These are phyloP conservation scores for Vitis riparia DNA, from an alignment of 164 flowering plant genomes.

Conservation along the genomic window DNA sequence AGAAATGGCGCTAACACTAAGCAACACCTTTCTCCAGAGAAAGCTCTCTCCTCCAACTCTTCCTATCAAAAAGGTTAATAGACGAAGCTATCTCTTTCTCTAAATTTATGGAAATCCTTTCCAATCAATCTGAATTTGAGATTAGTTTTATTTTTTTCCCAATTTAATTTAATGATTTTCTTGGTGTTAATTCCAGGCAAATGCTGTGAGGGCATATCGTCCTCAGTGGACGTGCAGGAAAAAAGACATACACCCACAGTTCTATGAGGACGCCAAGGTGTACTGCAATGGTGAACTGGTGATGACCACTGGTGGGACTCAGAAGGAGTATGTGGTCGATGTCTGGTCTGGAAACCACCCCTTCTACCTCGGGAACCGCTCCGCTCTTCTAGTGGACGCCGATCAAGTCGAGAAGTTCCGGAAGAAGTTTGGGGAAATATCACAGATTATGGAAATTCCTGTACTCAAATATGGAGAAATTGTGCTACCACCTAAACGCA, in stretches of 20 bases:
- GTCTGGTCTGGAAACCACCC: conserved; percentile 94
- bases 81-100: neutral
- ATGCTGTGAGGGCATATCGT: conserved; percentile 9
- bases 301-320: conserved; percentile 82
- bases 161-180: neutral
- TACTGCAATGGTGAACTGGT: conserved; percentile 79
- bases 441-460: conserved; percentile 62
- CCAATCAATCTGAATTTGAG: neutral
- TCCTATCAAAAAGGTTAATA: conserved; percentile 24
- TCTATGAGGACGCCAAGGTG: conserved; percentile 71
- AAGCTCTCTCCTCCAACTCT: conserved; percentile 21
- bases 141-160: neutral
- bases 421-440: conserved; percentile 52
- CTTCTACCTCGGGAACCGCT: conserved; percentile 62
- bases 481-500: conserved; percentile 50
- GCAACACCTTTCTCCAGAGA: conserved; percentile 51
- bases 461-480: conserved; percentile 65
- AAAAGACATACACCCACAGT: conserved; percentile 76
- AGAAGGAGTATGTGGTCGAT: conserved; percentile 78
- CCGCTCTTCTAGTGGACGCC: conserved; percentile 44
- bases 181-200: conserved; percentile 5
- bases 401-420: conserved; percentile 81
- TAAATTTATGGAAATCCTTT: neutral
- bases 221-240: conserved; percentile 58
- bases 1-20: conserved; percentile 52